These are phyloP conservation scores for Hypoxylon crocopeplum DNA, from an alignment of 495 filamentous ascomycete genomes.

Conservation along the genomic window DNA sequence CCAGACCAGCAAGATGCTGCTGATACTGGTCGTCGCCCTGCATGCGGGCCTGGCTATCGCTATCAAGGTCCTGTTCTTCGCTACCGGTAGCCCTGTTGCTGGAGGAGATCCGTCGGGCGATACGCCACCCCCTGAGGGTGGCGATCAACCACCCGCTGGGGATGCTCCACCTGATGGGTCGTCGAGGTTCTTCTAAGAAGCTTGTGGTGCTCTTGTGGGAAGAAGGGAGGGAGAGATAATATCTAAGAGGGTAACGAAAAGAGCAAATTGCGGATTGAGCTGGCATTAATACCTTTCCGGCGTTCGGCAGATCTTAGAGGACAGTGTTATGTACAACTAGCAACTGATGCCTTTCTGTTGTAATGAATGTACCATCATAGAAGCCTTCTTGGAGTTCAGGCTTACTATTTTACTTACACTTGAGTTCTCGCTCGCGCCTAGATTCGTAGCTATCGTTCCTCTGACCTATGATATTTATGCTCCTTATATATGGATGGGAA, in stretches of 20 bases:
- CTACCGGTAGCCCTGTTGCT: constrained; percentile 72
- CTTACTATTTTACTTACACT: background rate
- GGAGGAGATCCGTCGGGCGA: constrained; percentile 46
- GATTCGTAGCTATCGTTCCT: too few species aligned
- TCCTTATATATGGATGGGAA: too few species aligned
- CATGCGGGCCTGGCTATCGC: constrained; percentile 89
- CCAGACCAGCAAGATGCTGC: constrained; percentile 85
- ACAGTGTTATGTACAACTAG: constrained; percentile 31
- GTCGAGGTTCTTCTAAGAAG: constrained; percentile 26
- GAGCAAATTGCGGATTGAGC: background rate
- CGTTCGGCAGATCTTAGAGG: constrained; percentile 18
- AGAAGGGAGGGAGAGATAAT: background rate
- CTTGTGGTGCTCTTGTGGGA: background rate
- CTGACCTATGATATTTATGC: too few species aligned
- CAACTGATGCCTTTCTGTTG: constrained; percentile 28
- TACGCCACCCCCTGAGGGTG: constrained; percentile 27
- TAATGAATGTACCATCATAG: constrained; percentile 26
- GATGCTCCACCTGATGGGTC: constrained; percentile 10
- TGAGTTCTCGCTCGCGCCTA: too few species aligned
- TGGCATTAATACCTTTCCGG: constrained; percentile 12
- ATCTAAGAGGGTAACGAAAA: background rate
- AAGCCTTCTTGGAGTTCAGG: background rate
- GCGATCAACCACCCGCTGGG: constrained; percentile 16
- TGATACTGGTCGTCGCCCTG: constrained; percentile 81
- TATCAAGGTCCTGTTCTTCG: constrained; percentile 97